Evolutionary conservation across 176 grass and related monocot species (phyloP).

Genomic region (Aegilops speltoides): DNA sequence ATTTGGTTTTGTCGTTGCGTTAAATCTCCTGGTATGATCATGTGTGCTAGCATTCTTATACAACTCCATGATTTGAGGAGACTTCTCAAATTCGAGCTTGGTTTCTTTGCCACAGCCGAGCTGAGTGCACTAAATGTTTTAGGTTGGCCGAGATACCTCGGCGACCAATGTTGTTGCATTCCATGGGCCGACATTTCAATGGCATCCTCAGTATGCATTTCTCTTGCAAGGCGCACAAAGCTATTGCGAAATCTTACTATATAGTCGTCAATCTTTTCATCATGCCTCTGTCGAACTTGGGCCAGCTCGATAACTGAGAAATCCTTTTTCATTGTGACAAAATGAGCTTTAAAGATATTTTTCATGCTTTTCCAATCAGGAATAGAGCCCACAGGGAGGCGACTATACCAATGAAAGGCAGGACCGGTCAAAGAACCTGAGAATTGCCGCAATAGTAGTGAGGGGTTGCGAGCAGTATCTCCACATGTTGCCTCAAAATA

Average conservation of each 20-base stretch:
- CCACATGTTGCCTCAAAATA: slow-evolving; percentile 8
- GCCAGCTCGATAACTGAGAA: neutral
- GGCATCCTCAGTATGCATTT: neutral
- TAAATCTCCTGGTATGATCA: neutral
- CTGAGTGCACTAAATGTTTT: neutral
- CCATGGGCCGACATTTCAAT: neutral
- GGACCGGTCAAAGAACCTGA: neutral
- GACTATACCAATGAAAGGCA: slow-evolving; percentile 20
- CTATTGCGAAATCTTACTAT: neutral
- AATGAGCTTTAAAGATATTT: neutral
- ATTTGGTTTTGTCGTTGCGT: neutral
- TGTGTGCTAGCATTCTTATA: neutral
- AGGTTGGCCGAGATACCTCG: neutral
- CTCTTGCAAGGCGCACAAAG: neutral
- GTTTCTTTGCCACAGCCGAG: neutral
- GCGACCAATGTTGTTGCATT: neutral
- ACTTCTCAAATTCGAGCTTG: neutral
- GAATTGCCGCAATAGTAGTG: neutral
- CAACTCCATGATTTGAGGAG: slow-evolving; percentile 3
- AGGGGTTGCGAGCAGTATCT: neutral
- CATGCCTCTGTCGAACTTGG: neutral
- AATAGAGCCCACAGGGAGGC: neutral
- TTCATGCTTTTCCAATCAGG: slow-evolving; percentile 1
- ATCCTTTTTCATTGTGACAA: neutral
- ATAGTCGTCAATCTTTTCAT: neutral